These are phyloP conservation scores for Lichtheimia corymbifera DNA, from an alignment of 371 early-diverging fungal species.

Conservation along the genomic window DNA sequence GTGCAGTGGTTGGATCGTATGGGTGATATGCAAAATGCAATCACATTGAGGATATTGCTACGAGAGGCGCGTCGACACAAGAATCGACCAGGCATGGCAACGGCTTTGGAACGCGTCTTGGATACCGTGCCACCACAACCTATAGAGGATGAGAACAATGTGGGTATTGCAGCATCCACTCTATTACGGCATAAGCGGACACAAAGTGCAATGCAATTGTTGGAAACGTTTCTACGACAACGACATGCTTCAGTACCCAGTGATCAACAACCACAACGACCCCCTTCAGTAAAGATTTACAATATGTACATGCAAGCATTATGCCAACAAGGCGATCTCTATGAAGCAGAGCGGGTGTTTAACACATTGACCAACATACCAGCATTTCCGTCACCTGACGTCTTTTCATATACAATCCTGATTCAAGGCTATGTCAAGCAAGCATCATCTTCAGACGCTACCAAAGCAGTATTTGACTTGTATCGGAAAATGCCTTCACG, in stretches of 20 bases:
- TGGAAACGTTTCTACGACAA: conserved; percentile 19
- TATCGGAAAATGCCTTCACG: conserved; percentile 24
- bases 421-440: conserved; percentile 37
- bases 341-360: conserved; percentile 28
- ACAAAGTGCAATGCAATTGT: conserved; percentile 21
- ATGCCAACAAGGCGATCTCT: conserved; percentile 24
- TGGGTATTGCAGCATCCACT: conserved; percentile 7
- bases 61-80: conserved; percentile 13
- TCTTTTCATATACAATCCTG: conserved; percentile 39
- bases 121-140: not conserved
- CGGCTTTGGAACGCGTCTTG: conserved; percentile 26
- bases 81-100: conserved; percentile 5
- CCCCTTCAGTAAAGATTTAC: conserved; percentile 25
- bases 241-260: not conserved
- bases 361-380: conserved; percentile 21
- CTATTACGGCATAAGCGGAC: conserved; percentile 28
- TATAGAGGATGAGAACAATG: not conserved
- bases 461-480: conserved; percentile 10
- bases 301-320: conserved; percentile 34
- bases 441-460: conserved; percentile 12
- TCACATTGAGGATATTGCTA: conserved; percentile 35
- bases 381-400: conserved; percentile 40
- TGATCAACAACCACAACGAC: conserved; percentile 1
- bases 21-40: conserved; percentile 10
- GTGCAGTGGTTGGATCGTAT: conserved; percentile 29